Percentiles rank a stretch among this genome's conserved stretches.
These are phyloP conservation scores for Candida germanica DNA, from an alignment of 805 yeast genomes.

Conservation along the genomic window DNA sequence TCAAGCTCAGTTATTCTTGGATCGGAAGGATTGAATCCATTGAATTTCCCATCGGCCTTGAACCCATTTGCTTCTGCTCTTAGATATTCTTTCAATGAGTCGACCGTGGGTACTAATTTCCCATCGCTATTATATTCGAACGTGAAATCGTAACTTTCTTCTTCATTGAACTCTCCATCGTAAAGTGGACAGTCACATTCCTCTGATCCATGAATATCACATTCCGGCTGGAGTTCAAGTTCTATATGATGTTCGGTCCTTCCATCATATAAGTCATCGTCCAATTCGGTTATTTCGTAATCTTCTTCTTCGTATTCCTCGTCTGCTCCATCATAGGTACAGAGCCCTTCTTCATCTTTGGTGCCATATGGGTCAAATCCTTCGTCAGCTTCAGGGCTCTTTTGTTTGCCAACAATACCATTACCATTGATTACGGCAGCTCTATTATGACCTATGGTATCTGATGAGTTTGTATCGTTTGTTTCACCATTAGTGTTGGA, in stretches of 20 bases:
- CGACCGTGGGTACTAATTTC: conserved; percentile 38
- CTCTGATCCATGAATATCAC: conserved; percentile 25
- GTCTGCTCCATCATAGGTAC: conserved; percentile 29
- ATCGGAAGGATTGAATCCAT: neutral
- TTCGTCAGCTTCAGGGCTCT: conserved; percentile 5
- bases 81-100: conserved; percentile 14
- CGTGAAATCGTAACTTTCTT: conserved; percentile 44
- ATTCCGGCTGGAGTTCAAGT: conserved; percentile 37
- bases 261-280: conserved; percentile 25
- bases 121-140: conserved; percentile 43
- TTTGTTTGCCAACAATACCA: too few relatives aligned
- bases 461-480: too few relatives aligned
- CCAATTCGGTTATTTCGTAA: conserved; percentile 37
- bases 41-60: conserved; percentile 7
- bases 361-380: conserved; percentile 36
- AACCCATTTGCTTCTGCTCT: conserved; percentile 8
- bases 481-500: too few relatives aligned
- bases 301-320: conserved; percentile 25
- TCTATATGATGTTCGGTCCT: conserved; percentile 39
- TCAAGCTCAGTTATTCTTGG: conserved; percentile 28
- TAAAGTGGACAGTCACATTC: conserved; percentile 25
- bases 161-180: conserved; percentile 23
- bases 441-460: too few relatives aligned
- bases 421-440: too few relatives aligned
- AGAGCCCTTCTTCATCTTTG: conserved; percentile 38